Evolutionary conservation across 2,329 filamentous ascomycete genomes (phyloP).

Genomic region (Exserohilum turcica): DNA sequence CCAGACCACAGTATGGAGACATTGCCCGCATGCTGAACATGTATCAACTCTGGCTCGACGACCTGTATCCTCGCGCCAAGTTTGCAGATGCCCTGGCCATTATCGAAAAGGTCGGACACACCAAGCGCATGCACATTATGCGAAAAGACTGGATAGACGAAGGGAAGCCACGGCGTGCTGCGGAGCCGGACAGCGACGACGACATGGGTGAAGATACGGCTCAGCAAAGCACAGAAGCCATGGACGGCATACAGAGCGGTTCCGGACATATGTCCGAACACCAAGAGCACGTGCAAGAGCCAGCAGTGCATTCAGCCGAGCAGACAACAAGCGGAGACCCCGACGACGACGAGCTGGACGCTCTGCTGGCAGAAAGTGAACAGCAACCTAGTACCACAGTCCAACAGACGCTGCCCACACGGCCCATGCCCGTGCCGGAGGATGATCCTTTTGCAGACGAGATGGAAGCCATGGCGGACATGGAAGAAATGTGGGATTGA

Average conservation of each 20-base stretch:
- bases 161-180: conserved; percentile 58
- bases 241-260: conserved; percentile 16
- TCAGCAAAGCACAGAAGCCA: conserved; percentile 12
- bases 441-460: conserved; percentile 49
- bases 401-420: conserved; percentile 15
- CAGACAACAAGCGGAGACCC: conserved; percentile 43
- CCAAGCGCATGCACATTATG: conserved; percentile 74
- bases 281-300: conserved; percentile 1
- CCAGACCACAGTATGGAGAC: conserved; percentile 72
- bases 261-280: neutral
- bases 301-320: conserved; percentile 22
- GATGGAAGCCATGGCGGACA: conserved; percentile 48
- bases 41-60: conserved; percentile 96
- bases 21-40: conserved; percentile 80
- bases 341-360: conserved; percentile 60
- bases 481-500: conserved; percentile 44
- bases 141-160: conserved; percentile 86
- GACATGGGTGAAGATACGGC: conserved; percentile 1
- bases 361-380: conserved; percentile 57
- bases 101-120: conserved; percentile 92
- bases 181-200: conserved; percentile 35
- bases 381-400: conserved; percentile 9
- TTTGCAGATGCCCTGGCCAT: conserved; percentile 88
- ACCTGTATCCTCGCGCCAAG: conserved; percentile 91
- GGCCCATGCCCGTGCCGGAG: conserved; percentile 22